Conservation (phyloP, 352 stramenopile genomes). For the Phytophthora cryptogea region DNA sequence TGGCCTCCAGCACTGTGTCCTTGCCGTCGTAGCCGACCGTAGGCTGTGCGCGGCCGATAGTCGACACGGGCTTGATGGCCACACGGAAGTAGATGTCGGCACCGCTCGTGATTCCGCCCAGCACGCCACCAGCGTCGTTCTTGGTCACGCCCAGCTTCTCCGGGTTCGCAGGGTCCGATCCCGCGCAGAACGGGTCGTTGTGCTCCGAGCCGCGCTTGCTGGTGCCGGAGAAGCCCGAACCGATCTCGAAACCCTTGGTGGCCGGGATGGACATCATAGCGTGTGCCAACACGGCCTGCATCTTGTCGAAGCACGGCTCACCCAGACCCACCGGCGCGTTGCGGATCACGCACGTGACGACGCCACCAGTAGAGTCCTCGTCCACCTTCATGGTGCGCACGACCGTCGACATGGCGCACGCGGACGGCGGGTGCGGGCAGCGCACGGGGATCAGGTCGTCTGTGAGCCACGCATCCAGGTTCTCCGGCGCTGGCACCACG, state of each 20-base stretch:
- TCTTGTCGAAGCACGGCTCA: conserved; percentile 99
- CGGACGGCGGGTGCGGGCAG: conserved; percentile 93
- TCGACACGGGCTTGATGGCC: conserved; percentile 99
- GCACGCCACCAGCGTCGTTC: conserved; percentile 93
- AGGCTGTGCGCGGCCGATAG: conserved; percentile 96
- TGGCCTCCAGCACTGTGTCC: conserved; percentile 95
- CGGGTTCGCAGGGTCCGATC: conserved; percentile 40
- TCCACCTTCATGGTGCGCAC: conserved; percentile 93
- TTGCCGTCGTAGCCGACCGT: conserved; percentile 95
- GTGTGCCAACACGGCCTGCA: conserved; percentile 98
- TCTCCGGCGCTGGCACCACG: conserved; percentile 53
- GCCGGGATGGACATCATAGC: conserved; percentile 99
- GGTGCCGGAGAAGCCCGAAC: conserved; percentile 94
- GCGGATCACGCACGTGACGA: conserved; percentile 96
- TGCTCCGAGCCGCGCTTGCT: conserved; percentile 96
- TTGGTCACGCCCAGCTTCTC: conserved; percentile 79
- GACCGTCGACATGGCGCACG: conserved; percentile 94
- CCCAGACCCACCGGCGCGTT: conserved; percentile 97
- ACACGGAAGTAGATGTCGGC: conserved; percentile 98
- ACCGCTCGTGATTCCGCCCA: conserved; percentile 98
- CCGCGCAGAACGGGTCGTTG: conserved; percentile 97
- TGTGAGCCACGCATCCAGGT: conserved; percentile 70
- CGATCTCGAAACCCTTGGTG: conserved; percentile 99
- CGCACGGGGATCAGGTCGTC: conserved; percentile 92
- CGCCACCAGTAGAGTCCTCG: conserved; percentile 92